Percentiles rank a stretch among this genome's conserved stretches.
Conservation (phyloP, 1,284 basidiomycete genomes). For the Sanghuangporus weigelae region DNA sequence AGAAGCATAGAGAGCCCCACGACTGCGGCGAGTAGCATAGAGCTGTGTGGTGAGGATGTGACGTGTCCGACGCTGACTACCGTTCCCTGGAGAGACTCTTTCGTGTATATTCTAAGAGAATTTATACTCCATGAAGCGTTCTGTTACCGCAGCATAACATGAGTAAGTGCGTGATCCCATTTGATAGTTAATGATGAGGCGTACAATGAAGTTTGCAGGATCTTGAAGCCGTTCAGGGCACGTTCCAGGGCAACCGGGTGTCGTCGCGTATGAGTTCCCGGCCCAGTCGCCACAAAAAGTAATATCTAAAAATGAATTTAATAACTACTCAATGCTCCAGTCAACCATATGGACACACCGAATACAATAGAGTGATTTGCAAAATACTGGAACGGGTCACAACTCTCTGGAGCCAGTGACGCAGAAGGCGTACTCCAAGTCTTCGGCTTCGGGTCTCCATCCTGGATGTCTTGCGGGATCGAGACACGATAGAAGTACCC, state of each 20-base stretch:
- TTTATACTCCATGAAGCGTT: slow-evolving; percentile 26
- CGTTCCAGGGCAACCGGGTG: slow-evolving; percentile 63
- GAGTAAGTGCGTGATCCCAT: background rate
- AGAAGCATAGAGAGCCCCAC: background rate
- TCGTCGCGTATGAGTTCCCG: slow-evolving; percentile 67
- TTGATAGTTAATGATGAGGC: slow-evolving; percentile 4
- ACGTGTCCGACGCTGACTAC: slow-evolving; percentile 2
- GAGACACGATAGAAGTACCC: slow-evolving; percentile 72
- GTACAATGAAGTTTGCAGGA: slow-evolving; percentile 46
- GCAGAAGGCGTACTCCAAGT: slow-evolving; percentile 67
- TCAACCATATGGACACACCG: slow-evolving; percentile 29
- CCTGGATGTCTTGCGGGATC: slow-evolving; percentile 59
- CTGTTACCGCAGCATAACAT: slow-evolving; percentile 4
- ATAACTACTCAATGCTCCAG: background rate
- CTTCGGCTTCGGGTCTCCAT: slow-evolving; percentile 48
- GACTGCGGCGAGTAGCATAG: background rate
- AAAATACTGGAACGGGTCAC: slow-evolving; percentile 57
- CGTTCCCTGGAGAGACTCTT: slow-evolving; percentile 15
- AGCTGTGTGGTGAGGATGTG: background rate
- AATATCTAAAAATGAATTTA: slow-evolving; percentile 46
- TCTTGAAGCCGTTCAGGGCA: slow-evolving; percentile 60
- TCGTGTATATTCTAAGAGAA: slow-evolving; percentile 22
- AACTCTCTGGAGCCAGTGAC: slow-evolving; percentile 44
- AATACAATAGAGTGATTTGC: slow-evolving; percentile 60
- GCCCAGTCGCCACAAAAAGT: slow-evolving; percentile 85